Evolutionary conservation across 2,329 filamentous ascomycete genomes (phyloP).

Genomic region (Aspergillus flavus): DNA sequence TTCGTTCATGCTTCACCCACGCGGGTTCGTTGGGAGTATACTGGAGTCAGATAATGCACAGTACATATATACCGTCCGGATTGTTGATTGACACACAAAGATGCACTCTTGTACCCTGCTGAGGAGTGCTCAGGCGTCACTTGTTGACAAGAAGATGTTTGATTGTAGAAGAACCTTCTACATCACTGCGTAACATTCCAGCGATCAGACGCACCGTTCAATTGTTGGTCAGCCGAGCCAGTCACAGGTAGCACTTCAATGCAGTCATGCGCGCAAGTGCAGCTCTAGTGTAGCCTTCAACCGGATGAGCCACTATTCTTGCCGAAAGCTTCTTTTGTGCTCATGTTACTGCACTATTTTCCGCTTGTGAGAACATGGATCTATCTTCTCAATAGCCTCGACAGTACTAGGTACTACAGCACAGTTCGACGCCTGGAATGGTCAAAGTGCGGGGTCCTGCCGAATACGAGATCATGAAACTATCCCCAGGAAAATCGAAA

Average conservation of each 20-base stretch:
- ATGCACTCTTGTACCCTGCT: background rate
- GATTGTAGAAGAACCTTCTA: background rate
- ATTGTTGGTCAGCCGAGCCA: background rate
- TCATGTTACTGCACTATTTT: background rate
- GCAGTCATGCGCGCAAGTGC: conserved; percentile 2
- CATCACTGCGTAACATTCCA: background rate
- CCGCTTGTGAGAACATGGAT: background rate
- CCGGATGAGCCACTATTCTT: background rate
- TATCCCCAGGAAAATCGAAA: conserved; percentile 1
- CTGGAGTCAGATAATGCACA: conserved; percentile 12
- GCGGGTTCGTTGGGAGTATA: conserved; percentile 18
- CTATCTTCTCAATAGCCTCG: background rate
- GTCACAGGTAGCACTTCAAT: background rate
- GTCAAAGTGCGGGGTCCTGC: background rate
- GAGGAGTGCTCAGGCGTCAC: background rate
- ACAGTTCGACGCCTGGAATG: background rate
- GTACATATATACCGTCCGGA: conserved; percentile 1
- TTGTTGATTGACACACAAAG: background rate
- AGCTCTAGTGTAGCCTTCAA: background rate
- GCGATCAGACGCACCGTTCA: background rate
- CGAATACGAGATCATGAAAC: conserved; percentile 3
- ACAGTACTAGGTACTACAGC: background rate
- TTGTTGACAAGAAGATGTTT: background rate
- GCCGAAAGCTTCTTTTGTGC: background rate
- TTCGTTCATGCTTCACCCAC: conserved; percentile 6